Base-by-base conservation (phyloP, 202 grass and related monocot species). In the Digitaria exilis region DNA sequence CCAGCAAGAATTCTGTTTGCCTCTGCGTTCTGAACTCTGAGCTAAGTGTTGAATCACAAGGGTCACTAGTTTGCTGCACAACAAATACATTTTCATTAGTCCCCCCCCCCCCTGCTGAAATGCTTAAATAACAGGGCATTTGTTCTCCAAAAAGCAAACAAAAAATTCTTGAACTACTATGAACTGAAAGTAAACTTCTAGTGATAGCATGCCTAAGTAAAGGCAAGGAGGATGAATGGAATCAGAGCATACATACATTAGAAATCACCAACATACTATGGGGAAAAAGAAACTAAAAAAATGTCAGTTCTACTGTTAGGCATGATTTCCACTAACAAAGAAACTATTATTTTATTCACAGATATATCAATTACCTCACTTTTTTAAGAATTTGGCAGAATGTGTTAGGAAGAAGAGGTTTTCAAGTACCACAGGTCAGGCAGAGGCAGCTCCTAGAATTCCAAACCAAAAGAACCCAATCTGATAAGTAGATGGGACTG, bases 1-100 rank as follows among this genome's bases (percentile, higher is more conserved):
- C 93, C 41, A 99, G 88, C 85, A 99, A 67, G 81, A 92, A 99
- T 62, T 99, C 96, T 46, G 91, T 96, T 72, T 94, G 93, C 67
- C 96, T 64, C 21, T 99, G 93, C 66, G 91, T 90, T 58, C 96
- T 90, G 30, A 96, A 90, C 87, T 96, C 96, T 0, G 93, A 71
- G 69, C 79, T 87, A n/a, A 96, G 86, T 49, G 91, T 87, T 34
- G 91, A 87, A 87, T 99, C 96, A 69, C 88, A 87, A 5, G 93
- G 96, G 56, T 99, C 96, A 48, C 82, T 94, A 10, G 87, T 80
- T 90, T 93, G 89, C 96, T 99, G 80, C 48, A 59, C 24, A 84
- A 59, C 24, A 84, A 70, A 80, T 65, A 65, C 5, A 41, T 57
- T 56, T 49, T 22, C n/a, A 50, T 84, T 77, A 88, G 77, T 49